These are phyloP conservation scores for Fragilariopsis cylindrus DNA, from an alignment of 108 stramenopile genomes.

Conservation along the genomic window DNA sequence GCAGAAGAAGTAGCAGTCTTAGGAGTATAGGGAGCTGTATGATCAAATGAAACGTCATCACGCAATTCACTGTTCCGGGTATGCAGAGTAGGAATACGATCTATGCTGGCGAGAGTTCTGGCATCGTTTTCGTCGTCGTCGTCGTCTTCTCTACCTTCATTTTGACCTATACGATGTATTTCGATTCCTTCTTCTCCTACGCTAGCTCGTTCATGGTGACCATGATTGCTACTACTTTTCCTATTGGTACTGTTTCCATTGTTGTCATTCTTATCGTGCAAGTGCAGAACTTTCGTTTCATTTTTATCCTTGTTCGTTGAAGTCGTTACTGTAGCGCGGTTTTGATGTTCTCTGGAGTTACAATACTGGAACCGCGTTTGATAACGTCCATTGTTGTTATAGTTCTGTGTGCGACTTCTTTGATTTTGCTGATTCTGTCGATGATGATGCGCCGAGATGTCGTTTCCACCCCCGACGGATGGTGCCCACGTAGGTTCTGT, in stretches of 20 bases:
- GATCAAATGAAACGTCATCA: neutral
- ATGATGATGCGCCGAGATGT: slow-evolving; percentile 5
- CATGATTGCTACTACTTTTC: neutral
- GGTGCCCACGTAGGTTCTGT: slow-evolving; percentile 24
- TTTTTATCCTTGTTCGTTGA: neutral
- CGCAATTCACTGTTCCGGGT: neutral
- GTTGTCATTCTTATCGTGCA: neutral
- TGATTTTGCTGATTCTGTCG: slow-evolving; percentile 5
- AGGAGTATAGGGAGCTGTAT: neutral
- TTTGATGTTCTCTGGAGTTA: neutral
- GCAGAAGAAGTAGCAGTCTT: neutral
- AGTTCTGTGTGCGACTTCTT: slow-evolving; percentile 13
- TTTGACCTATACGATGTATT: neutral
- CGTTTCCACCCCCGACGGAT: slow-evolving; percentile 2
- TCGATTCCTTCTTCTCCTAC: neutral
- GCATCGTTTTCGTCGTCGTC: neutral
- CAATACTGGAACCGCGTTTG: neutral
- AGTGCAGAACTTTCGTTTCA: neutral
- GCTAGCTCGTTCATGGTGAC: slow-evolving; percentile 3
- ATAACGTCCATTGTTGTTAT: slow-evolving; percentile 1
- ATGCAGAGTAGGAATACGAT: neutral
- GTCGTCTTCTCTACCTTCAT: slow-evolving; percentile 7
- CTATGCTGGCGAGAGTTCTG: neutral
- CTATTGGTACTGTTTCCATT: neutral
- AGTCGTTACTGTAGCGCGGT: neutral